A percentile compares a stretch with the other conserved stretches of the same genome.
Conservation (phyloP, 2,329 filamentous ascomycete species). For the Stagonosporopsis chrysanthemi region DNA sequence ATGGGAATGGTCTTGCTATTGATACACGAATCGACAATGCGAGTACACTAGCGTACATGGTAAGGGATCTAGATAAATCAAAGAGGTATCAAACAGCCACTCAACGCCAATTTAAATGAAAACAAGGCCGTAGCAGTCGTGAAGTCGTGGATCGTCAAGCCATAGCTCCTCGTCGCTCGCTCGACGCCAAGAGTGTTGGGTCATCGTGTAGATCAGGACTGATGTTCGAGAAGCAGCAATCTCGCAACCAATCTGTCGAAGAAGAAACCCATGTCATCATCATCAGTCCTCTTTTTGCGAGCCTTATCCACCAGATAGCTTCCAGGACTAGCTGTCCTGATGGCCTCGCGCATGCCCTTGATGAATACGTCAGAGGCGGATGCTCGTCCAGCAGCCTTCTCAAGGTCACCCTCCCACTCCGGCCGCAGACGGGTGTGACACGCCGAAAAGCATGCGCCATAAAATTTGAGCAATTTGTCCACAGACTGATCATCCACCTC, state of each 20-base stretch:
- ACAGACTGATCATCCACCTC: constrained; percentile 38
- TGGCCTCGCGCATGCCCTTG: constrained; percentile 37
- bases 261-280: constrained; percentile 45
- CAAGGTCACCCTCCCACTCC: constrained; percentile 40
- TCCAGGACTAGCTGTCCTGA: constrained; percentile 23
- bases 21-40: neutral
- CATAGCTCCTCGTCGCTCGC: neutral
- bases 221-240: constrained; percentile 33
- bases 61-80: constrained; percentile 3
- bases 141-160: neutral
- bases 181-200: neutral
- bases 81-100: neutral
- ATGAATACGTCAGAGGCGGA: constrained; percentile 39
- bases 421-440: constrained; percentile 43
- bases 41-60: constrained; percentile 13
- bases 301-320: constrained; percentile 37
- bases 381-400: neutral
- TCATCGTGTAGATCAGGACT: neutral
- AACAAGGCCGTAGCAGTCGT: constrained; percentile 2
- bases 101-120: constrained; percentile 1
- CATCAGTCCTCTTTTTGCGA: constrained; percentile 25
- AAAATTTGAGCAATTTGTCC: constrained; percentile 41
- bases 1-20: neutral
- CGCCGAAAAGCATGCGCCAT: constrained; percentile 43
- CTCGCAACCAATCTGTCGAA: constrained; percentile 49